Percentiles rank a stretch among this genome's conserved stretches.
Conservation (phyloP, 2,329 filamentous ascomycete genomes). For the Fusarium nisikadoi region DNA sequence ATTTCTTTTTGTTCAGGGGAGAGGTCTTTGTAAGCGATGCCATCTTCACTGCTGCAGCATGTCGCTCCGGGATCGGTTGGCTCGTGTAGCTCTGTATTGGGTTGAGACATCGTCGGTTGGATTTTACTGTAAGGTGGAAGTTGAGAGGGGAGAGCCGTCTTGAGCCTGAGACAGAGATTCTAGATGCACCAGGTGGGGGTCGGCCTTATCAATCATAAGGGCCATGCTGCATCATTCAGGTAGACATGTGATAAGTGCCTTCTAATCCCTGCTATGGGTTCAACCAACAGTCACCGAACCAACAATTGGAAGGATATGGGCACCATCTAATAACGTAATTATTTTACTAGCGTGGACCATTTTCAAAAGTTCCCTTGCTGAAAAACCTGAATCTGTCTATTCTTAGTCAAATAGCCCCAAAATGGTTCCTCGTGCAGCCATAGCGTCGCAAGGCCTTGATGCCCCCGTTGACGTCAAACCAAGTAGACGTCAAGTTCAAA, state of each 20-base stretch:
- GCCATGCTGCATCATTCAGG: neutral
- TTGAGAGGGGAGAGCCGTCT: accelerated
- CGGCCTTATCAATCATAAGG: neutral
- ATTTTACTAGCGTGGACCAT: accelerated
- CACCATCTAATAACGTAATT: neutral
- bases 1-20: neutral
- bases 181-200: too few relatives aligned
- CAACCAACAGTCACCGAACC: neutral
- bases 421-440: neutral
- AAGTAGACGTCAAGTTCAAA: neutral
- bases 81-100: accelerated
- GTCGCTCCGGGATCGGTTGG: neutral
- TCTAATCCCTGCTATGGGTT: neutral
- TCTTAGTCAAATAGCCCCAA: accelerated
- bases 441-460: accelerated
- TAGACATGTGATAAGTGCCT: neutral
- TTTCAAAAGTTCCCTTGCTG: neutral
- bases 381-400: neutral
- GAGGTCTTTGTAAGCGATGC: constrained; percentile 4
- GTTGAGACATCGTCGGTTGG: neutral
- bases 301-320: accelerated
- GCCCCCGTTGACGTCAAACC: accelerated
- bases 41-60: neutral
- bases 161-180: accelerated
- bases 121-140: neutral